A percentile compares a stretch with the other conserved stretches of the same genome.
These are phyloP conservation scores for Ophiostoma perfectum DNA, from an alignment of 2,329 filamentous ascomycete genomes.

Conservation along the genomic window DNA sequence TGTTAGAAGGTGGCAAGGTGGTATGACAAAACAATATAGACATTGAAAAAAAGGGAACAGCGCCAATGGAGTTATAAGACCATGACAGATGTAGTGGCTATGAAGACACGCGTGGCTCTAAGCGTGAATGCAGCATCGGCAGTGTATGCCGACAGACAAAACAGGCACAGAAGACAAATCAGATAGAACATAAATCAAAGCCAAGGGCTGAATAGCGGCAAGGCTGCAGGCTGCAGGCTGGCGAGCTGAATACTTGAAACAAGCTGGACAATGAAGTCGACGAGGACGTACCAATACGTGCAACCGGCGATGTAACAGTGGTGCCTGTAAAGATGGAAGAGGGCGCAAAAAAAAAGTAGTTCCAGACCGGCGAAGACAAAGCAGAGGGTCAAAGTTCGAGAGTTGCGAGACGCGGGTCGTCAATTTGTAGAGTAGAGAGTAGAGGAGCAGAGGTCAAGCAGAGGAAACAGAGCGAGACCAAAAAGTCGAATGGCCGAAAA, in stretches of 20 bases:
- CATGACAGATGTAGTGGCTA: too few relatives aligned
- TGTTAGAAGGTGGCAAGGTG: neutral
- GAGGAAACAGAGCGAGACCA: neutral
- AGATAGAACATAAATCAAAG: too few relatives aligned
- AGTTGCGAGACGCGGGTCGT: neutral
- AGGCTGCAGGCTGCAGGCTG: neutral
- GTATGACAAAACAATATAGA: too few relatives aligned
- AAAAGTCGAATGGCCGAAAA: constrained; percentile 3
- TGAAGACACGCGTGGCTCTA: too few relatives aligned
- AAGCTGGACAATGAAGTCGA: neutral
- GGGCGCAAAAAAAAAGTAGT: neutral
- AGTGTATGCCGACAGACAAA: too few relatives aligned
- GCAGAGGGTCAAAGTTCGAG: neutral
- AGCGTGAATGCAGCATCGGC: too few relatives aligned
- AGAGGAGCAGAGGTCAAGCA: neutral
- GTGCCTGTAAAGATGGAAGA: neutral
- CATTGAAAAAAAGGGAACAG: too few relatives aligned
- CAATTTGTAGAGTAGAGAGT: neutral
- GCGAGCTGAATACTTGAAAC: neutral
- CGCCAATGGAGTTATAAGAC: too few relatives aligned
- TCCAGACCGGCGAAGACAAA: neutral
- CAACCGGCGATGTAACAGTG: neutral
- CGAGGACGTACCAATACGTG: neutral
- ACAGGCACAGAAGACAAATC: too few relatives aligned
- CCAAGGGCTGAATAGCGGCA: too few relatives aligned